Base-by-base conservation (phyloP, 2,329 filamentous ascomycete species). In the Sporothrix pseudoabietina region DNA sequence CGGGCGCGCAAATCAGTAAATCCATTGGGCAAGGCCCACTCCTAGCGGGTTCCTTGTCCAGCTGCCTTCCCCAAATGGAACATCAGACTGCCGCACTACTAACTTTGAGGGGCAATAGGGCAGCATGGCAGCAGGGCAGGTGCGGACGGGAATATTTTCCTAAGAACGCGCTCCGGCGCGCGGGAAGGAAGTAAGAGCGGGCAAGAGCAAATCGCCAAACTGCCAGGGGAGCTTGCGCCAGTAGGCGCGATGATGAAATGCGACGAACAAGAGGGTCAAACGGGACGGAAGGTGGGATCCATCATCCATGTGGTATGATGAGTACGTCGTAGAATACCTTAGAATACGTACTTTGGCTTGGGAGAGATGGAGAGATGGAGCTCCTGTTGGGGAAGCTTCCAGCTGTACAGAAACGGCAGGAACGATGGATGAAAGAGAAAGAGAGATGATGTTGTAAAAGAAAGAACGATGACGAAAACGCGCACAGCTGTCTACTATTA, bases 1-100 rank as follows among this genome's bases (percentile, higher is more conserved):
- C 55, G 44, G 69, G 66, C 41, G 65, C 61, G 71, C 71, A 72
- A 72, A 72, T 72, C 71, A 68, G 63, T 52, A 35, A 65, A 61
- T 57, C 35, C 54, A 65, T 30, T 22, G n/a, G 7, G 16, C 8
- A 32, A 3, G 71, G 55, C 55, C 71, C 71, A 73, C 71, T 47
- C 35, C n/a, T 26, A 26, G n/a, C 32, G 30, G 49, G 66, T 61
- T 61, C 41, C 14, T 14, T 26, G 22, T 3, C 52, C 52, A 55
- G 10, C 65, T 54, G 26, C 41, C n/a, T 52, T 52, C 47, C 44
- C 22, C 14, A 68, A 52, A 49, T 41, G 61, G 22, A 66, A n/a
- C 22, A 32, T 14, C 41, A 66, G 32, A 47, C 59, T 44, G 41
- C n/a, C 47, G 19, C 59, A 35, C 35, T 35, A 7, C 35, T 41